These are phyloP conservation scores for Cupressus sempervirens DNA, from an alignment of 75 land plant species.

Conservation along the genomic window DNA sequence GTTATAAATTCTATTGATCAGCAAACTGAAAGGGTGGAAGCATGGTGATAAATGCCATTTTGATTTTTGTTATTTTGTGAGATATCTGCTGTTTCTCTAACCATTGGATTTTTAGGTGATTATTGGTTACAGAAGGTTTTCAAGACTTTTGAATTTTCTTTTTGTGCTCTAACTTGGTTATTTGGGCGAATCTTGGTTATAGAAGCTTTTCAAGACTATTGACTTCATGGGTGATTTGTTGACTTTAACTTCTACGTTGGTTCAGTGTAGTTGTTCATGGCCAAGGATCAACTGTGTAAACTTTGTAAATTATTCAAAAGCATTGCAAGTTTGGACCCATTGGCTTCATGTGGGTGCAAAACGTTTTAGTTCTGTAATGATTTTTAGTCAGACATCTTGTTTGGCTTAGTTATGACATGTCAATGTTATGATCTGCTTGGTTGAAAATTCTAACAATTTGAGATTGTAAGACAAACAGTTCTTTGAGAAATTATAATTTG, in stretches of 20 bases:
- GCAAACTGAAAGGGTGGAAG: slow-evolving; percentile 45
- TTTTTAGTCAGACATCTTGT: background rate
- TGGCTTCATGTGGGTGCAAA: background rate
- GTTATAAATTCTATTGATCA: slow-evolving; percentile 43
- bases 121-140: background rate
- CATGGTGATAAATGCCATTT: slow-evolving; percentile 26
- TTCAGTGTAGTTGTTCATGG: background rate
- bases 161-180: background rate
- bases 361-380: background rate
- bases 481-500: background rate
- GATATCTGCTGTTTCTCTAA: background rate
- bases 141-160: background rate
- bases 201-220: background rate
- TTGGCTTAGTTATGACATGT: background rate
- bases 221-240: background rate
- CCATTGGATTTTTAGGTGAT: background rate
- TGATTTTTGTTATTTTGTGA: background rate
- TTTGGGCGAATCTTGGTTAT: background rate
- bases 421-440: background rate
- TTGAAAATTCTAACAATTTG: background rate
- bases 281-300: slow-evolving; percentile 1
- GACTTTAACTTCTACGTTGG: background rate
- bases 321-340: slow-evolving; percentile 4
- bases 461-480: background rate
- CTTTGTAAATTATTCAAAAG: slow-evolving; percentile 2